These are phyloP conservation scores for Exophiala spinifera DNA, from an alignment of 2,329 filamentous ascomycete genomes.

Conservation along the genomic window DNA sequence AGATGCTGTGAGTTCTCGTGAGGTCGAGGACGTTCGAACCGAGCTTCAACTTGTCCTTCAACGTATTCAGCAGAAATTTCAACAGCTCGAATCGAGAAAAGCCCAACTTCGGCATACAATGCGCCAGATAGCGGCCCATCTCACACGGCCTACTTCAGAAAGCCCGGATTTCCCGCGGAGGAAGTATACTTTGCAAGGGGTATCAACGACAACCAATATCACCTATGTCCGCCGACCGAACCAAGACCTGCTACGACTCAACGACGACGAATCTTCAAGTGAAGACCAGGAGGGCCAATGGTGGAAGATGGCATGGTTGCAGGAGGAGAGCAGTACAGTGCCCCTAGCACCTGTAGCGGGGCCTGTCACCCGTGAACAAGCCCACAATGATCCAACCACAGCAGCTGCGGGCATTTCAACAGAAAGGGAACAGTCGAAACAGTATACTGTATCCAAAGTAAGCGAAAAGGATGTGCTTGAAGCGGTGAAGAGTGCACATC, in stretches of 20 bases:
- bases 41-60: constrained; percentile 38
- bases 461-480: constrained; percentile 54
- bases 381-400: constrained; percentile 11
- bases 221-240: constrained; percentile 53
- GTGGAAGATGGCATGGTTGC: constrained; percentile 48
- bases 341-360: constrained; percentile 11
- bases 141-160: constrained; percentile 46
- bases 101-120: constrained; percentile 38
- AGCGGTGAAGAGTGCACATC: constrained; percentile 52
- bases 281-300: constrained; percentile 45
- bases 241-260: constrained; percentile 31
- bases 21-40: constrained; percentile 31
- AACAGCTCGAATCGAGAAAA: constrained; percentile 42
- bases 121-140: constrained; percentile 43
- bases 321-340: constrained; percentile 2
- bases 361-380: constrained; percentile 20
- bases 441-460: constrained; percentile 43
- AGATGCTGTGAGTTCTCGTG: constrained; percentile 5
- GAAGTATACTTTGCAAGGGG: constrained; percentile 57
- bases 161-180: constrained; percentile 38
- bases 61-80: constrained; percentile 41
- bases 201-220: constrained; percentile 56
- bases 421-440: constrained; percentile 23
- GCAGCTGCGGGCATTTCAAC: constrained; percentile 29
- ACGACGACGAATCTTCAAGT: constrained; percentile 32